Evolutionary conservation across 202 grass and related monocot species (phyloP).

Genomic region (Saccharum hybrid): DNA sequence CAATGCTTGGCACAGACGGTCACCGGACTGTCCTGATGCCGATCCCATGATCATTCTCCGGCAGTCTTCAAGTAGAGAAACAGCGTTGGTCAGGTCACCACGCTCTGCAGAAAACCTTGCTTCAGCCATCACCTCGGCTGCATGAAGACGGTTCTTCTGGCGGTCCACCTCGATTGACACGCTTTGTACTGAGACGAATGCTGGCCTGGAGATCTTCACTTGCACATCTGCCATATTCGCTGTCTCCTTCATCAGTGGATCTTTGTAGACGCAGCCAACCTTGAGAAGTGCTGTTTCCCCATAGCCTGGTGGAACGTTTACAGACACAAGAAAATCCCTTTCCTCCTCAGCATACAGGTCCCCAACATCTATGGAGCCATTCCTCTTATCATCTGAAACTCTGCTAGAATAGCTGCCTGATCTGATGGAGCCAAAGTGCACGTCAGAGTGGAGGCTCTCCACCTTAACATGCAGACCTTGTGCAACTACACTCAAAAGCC

Average conservation of each 20-base stretch:
- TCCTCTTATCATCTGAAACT: slow-evolving; percentile 60
- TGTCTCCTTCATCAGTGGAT: slow-evolving; percentile 71
- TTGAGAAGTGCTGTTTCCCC: slow-evolving; percentile 65
- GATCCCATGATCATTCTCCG: slow-evolving; percentile 67
- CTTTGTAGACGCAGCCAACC: slow-evolving; percentile 74
- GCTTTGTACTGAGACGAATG: slow-evolving; percentile 52
- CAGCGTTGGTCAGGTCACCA: slow-evolving; percentile 63
- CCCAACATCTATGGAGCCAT: slow-evolving; percentile 72
- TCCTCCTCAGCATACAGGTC: slow-evolving; percentile 93
- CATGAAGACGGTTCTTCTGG: slow-evolving; percentile 80
- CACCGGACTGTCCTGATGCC: slow-evolving; percentile 61
- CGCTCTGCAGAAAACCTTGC: slow-evolving; percentile 71
- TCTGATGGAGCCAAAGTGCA: slow-evolving; percentile 70
- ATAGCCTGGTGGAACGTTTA: slow-evolving; percentile 58
- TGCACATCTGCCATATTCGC: slow-evolving; percentile 64
- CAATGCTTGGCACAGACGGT: slow-evolving; percentile 65
- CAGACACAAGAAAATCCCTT: slow-evolving; percentile 82
- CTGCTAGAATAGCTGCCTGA: slow-evolving; percentile 81
- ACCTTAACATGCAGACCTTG: slow-evolving; percentile 73
- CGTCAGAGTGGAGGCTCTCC: slow-evolving; percentile 60
- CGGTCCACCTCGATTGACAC: slow-evolving; percentile 81
- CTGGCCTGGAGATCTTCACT: slow-evolving; percentile 71
- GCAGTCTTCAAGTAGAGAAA: slow-evolving; percentile 74
- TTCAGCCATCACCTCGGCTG: slow-evolving; percentile 86
- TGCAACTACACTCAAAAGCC: slow-evolving; percentile 84